Evolutionary conservation across 2,329 filamentous ascomycete genomes (phyloP), one percentile per base, ranked within the genome.

Genomic region (Cercospora zeae-maydis): DNA sequence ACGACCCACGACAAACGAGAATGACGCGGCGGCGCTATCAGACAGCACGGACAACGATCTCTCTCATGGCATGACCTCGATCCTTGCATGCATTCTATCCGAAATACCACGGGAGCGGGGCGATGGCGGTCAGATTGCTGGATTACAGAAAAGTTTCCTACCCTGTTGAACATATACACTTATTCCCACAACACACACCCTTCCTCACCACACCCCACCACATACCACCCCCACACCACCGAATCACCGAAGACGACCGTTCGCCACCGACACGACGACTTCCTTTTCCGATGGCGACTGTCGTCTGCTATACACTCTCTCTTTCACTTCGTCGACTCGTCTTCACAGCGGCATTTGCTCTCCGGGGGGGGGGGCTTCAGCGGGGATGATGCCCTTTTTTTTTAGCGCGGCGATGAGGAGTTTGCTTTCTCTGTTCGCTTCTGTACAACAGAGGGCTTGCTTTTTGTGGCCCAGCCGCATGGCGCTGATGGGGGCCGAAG

Each of bases 1-100:
- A 69, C 62, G 64, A 69, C 59, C 62, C 66, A 69, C 67, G 67
- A 69, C 64, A 59, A 52, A 69, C 62, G 67, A 67, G 31, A 51
- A 58, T n/a, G 36, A 56, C 24, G 47, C 47, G 47, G 57, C 57
- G 57, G 57, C 57, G 57, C 67, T 36, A 53, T 63, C 62, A 67
- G 52, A 67, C 66, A 67, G 66, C 61, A 67, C 63, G 64, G 66
- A 59, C 42, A 58, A 68, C 59, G 62, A 66, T 64, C 66, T 66
- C 64, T 65, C 64, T 66, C 64, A 64, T 68, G 66, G 66, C 66
- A 68, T 67, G 63, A 52, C 14, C 30, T 52, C 47, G 47, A 62
- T 66, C 58, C 63, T 64, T 64, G 58, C 62, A 55, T 61, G 57
- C 57, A 37, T 51, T 33, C 31, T 51, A 49, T 51, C 42, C 39